phyloP scores from a whole-genome alignment of 208 protist species.

The Crithidia brevicula region DNA sequence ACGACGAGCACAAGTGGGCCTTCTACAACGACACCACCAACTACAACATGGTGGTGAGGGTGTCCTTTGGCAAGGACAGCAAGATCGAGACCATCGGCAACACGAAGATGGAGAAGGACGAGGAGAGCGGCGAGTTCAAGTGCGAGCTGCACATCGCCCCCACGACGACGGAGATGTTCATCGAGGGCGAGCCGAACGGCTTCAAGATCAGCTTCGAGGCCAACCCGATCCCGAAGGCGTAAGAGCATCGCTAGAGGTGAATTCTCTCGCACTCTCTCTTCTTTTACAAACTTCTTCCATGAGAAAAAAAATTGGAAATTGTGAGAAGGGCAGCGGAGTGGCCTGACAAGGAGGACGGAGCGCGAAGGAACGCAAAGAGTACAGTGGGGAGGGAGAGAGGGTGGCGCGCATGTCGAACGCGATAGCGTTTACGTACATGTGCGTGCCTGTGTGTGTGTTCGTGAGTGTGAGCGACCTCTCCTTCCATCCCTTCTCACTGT shows the following conservation, averaged over 20 bases:
- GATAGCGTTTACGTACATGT: too few relatives aligned
- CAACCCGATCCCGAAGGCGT: slow-evolving; percentile 52
- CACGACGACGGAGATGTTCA: slow-evolving; percentile 70
- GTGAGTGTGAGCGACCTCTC: too few relatives aligned
- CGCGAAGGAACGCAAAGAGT: too few relatives aligned
- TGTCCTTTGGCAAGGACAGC: slow-evolving; percentile 78
- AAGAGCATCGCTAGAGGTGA: too few relatives aligned
- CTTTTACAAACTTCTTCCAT: slow-evolving; percentile 9
- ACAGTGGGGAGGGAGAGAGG: too few relatives aligned
- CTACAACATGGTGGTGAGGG: slow-evolving; percentile 80
- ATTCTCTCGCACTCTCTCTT: slow-evolving; percentile 1
- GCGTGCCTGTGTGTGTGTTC: too few relatives aligned
- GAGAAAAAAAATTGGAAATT: slow-evolving; percentile 3
- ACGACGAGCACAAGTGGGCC: slow-evolving; percentile 77
- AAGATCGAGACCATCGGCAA: slow-evolving; percentile 60
- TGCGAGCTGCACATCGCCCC: slow-evolving; percentile 68
- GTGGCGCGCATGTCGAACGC: too few relatives aligned
- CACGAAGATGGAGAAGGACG: slow-evolving; percentile 55
- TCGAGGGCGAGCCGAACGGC: slow-evolving; percentile 75
- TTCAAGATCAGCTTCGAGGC: slow-evolving; percentile 87
- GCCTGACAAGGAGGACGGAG: too few relatives aligned
- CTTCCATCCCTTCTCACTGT: too few relatives aligned
- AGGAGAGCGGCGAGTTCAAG: slow-evolving; percentile 60
- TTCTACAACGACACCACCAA: slow-evolving; percentile 88
- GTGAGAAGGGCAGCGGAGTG: too few relatives aligned